Evolutionary conservation across 148 eudicot genomes (phyloP).

Genomic region (Cornus controversa): DNA sequence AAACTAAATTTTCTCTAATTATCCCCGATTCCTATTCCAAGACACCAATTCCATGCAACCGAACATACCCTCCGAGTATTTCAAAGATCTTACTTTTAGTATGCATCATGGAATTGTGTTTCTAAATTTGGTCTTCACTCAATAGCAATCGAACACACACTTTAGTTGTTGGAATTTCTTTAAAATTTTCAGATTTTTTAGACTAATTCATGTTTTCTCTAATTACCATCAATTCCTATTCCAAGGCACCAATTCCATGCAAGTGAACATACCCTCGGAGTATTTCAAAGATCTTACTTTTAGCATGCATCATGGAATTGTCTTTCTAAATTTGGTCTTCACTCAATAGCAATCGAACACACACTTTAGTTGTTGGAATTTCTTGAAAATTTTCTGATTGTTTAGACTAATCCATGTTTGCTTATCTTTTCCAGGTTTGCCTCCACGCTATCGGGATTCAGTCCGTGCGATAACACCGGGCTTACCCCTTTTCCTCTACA

Average conservation of each 20-base stretch:
- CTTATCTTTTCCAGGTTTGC: slow-evolving; percentile 55
- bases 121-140: not conserved
- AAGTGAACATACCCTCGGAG: no score
- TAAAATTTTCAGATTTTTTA: not conserved
- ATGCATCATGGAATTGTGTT: no score
- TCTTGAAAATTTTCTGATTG: not conserved
- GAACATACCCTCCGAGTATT: no score
- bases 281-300: no score
- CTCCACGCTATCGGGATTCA: slow-evolving; percentile 96
- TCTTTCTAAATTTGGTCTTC: not conserved
- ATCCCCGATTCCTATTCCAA: no score
- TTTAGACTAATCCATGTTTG: not conserved
- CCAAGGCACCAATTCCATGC: no score
- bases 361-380: not conserved
- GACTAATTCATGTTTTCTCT: not conserved
- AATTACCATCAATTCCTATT: no score
- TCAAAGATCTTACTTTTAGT: no score
- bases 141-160: not conserved
- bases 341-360: not conserved
- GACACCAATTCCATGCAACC: no score
- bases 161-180: not conserved
- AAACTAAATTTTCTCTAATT: no score
- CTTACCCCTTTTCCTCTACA: slow-evolving; percentile 94
- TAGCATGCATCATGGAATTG: no score
- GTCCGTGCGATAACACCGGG: slow-evolving; percentile 97